phyloP scores from a whole-genome alignment of 73 alveolate species.

The Paramecium primaurelia region DNA sequence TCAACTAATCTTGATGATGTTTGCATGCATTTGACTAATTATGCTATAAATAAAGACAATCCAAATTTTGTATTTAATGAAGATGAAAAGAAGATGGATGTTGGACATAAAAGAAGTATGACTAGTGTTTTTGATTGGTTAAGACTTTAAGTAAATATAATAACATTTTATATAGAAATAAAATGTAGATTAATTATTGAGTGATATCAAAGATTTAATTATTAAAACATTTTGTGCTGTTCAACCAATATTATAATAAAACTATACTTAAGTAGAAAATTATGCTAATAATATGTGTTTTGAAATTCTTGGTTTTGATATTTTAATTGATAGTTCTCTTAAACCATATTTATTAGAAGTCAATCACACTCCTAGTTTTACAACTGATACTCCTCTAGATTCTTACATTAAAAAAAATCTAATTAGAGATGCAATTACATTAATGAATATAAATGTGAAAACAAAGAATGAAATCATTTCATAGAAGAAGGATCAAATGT shows the following conservation, averaged over 20 bases:
- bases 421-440: constrained; percentile 67
- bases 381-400: constrained; percentile 83
- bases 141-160: background rate
- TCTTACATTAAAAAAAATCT: constrained; percentile 71
- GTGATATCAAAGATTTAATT: constrained; percentile 81
- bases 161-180: constrained; percentile 44
- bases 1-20: constrained; percentile 75
- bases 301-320: constrained; percentile 92
- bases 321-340: constrained; percentile 74
- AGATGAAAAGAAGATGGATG: constrained; percentile 77
- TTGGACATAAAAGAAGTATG: constrained; percentile 85
- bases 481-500: constrained; percentile 22
- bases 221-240: constrained; percentile 80
- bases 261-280: constrained; percentile 75
- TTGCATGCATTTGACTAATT: constrained; percentile 90
- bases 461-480: constrained; percentile 58
- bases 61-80: constrained; percentile 74
- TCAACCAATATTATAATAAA: constrained; percentile 72
- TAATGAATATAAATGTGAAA: constrained; percentile 63
- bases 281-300: constrained; percentile 77
- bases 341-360: constrained; percentile 92
- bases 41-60: constrained; percentile 83
- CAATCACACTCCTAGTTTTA: constrained; percentile 87
- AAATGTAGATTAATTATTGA: constrained; percentile 65
- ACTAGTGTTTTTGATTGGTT: constrained; percentile 21